Evolutionary conservation across 2,329 filamentous ascomycete genomes (phyloP), one percentile per base, ranked within the genome.

Genomic region (Incumbomyces lentus): DNA sequence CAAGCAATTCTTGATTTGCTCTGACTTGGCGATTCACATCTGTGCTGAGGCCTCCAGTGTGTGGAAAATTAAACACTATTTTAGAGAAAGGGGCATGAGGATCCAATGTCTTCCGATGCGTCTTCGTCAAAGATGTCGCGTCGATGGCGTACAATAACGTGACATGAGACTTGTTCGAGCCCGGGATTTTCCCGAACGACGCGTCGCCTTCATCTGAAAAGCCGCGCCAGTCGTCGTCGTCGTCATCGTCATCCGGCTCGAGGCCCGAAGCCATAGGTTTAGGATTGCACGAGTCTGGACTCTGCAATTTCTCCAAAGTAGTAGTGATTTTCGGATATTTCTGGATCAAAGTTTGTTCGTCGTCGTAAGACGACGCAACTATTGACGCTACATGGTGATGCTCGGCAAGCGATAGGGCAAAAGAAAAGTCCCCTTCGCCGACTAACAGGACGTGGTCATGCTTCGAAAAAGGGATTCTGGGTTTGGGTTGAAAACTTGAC

Each of bases 51-150:
- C 92, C 92, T 53, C 92, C 92, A 2, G 93, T 84, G 68, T 98
- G 92, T 31, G 92, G 92, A 65, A 98, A 98, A 72, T 95, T 95
- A 78, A 96, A 98, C 55, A 90, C 73, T 52, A 96, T 82, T 47
- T 79, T 76, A 63, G 94, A 81, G 73, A 84, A 89, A 3, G 70
- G 64, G 2, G 66, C 65, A 13, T 59, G 59, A 19, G 48, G 40
- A 38, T 49, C 47, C 6, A 53, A 43, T 16, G 43, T 39, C 38
- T 54, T 53, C 14, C 50, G 46, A 35, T 62, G 64, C 30, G 55
- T 54, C 2, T 59, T 52, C 6, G 55, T 48, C 26, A 70, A 59
- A 55, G 69, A 69, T 39, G 62, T 63, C 0, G 67, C 68, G 46
- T 70, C 67, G 14, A 71, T 60, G 14, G 64, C 67, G 53, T 65